Base-by-base conservation (phyloP, 805 yeast species). In the Ogataea degrootiae region DNA sequence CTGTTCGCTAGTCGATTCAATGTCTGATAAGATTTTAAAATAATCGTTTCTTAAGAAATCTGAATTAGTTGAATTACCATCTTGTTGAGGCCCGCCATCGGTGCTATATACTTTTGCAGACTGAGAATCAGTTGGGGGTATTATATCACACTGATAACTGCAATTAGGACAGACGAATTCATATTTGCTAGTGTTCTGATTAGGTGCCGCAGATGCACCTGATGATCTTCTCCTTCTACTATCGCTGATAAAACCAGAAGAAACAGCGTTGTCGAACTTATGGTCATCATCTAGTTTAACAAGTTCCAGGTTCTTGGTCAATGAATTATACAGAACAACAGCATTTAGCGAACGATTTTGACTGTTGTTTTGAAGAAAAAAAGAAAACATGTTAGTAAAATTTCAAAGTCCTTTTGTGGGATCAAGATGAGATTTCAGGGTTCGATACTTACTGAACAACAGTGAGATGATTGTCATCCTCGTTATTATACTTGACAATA, bases 321-420 rank as follows among this genome's bases (percentile, higher is more conserved):
- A 50, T 4, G 63, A 50, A 48, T 65, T 58, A 54, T 63, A 64
- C 5, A 63, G 41, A 7, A 65, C 67, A 17, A 65, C 52, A 17
- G 67, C 55, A 39, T 62, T 61, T 9, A 59, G 50, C 21, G 56
- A 42, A 6, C 50, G n/a, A 44, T 57, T 58, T 35, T 55, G 59
- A 33, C 58, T 57, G 41, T 39, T 5, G 15, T 26, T 26, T 19
- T 19, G 21, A 19, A 19, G 21, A 19, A 19, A 19, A 9, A 26
- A 6, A 26, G 31, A 39, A 34, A 6, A 37, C 31, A 12, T 22
- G 49, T 45, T 46, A 53, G 47, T 17, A 33, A 14, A 29, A 33
- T 22, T 37, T 40, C 21, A n/a, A 22, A 6, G 29, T 8, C 21
- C 21, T 19, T 23, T 23, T 37, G 39, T 33, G 26, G 41, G 43